Evolutionary conservation across 2,329 filamentous ascomycete species (phyloP), one percentile per base, ranked within the genome.

Genomic region (Furcasterigmium sp.): DNA sequence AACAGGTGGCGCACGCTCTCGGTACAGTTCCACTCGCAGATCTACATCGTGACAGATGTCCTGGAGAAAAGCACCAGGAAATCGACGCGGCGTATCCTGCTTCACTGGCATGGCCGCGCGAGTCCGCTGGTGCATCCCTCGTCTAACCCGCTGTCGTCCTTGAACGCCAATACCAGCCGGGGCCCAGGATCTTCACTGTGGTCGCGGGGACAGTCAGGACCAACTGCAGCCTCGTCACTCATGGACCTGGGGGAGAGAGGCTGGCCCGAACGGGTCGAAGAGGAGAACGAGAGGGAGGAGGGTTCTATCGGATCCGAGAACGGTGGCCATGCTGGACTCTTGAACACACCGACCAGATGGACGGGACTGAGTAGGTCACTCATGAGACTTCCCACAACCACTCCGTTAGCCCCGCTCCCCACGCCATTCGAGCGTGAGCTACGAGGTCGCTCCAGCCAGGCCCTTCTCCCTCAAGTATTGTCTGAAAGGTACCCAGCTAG

Each of bases 291-390:
- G 8, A 18, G 13, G 20, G 37, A 45, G 14, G 43, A 35, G n/a
- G 19, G n/a, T 25, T 14, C n/a, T n/a, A n/a, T n/a, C n/a, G 41
- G 28, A 7, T 40, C 41, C 8, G 48, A 41, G 11, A 29, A 19
- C 14, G 46, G 46, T 15, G 35, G 25, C 7, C 37, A 42, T 20
- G 30, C 38, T 20, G 36, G 44, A 4, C 19, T 46, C 11, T 43
- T 66, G 13, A 63, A 65, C 38, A 74, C 70, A 8, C 70, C 70
- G 3, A 73, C 69, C n/a, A 68, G 68, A 39, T 67, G 69, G 62
- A 71, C 68, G 3, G 66, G 72, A 4, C 57, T 64, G 40, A 57
- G 64, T 7, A 57, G 64, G 23, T 59, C 65, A 5, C 59, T 67
- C 46, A 55, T 61, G 7, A 63, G 60, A 23, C 53, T 63, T 37